A percentile compares a stretch with the other conserved stretches of the same genome.
Conservation (phyloP, 805 yeast species). For the Lachancea nothofagi region DNA sequence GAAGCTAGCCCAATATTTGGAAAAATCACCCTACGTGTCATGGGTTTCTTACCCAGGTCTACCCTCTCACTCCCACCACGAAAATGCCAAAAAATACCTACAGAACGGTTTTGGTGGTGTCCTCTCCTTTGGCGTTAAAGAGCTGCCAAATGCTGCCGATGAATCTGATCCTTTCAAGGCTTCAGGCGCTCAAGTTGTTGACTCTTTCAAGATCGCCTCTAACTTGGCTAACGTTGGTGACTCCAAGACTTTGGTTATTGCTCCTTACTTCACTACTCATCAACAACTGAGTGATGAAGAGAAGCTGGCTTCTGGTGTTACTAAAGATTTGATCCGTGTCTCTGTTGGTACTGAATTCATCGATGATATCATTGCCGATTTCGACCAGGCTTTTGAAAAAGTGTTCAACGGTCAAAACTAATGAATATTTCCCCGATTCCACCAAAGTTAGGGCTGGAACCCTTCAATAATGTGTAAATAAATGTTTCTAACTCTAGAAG, state of each 20-base stretch:
- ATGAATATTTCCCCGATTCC: background rate
- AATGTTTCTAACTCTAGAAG: background rate
- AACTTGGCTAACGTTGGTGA: slow-evolving; percentile 97
- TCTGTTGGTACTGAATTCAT: slow-evolving; percentile 88
- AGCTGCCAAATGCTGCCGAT: slow-evolving; percentile 42
- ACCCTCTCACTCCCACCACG: slow-evolving; percentile 70
- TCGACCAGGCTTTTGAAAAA: slow-evolving; percentile 73
- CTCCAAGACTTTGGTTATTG: slow-evolving; percentile 88
- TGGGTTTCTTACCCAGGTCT: slow-evolving; percentile 95
- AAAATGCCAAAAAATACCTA: slow-evolving; percentile 77
- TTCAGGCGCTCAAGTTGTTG: slow-evolving; percentile 81
- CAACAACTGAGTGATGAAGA: slow-evolving; percentile 83
- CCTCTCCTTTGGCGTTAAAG: slow-evolving; percentile 83
- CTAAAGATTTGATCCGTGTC: slow-evolving; percentile 81
- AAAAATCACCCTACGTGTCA: slow-evolving; percentile 63
- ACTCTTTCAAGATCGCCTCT: slow-evolving; percentile 75
- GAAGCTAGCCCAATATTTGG: slow-evolving; percentile 71
- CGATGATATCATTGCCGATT: slow-evolving; percentile 85
- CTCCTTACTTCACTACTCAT: slow-evolving; percentile 95
- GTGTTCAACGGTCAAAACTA: slow-evolving; percentile 39
- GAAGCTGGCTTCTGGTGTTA: slow-evolving; percentile 77
- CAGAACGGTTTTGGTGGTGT: slow-evolving; percentile 80
- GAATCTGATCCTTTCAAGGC: slow-evolving; percentile 57
- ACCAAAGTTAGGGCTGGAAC: slow-evolving; percentile 1
- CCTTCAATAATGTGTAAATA: background rate